Base-by-base conservation (phyloP, 345 rosid species). In the Barbarea vulgaris region DNA sequence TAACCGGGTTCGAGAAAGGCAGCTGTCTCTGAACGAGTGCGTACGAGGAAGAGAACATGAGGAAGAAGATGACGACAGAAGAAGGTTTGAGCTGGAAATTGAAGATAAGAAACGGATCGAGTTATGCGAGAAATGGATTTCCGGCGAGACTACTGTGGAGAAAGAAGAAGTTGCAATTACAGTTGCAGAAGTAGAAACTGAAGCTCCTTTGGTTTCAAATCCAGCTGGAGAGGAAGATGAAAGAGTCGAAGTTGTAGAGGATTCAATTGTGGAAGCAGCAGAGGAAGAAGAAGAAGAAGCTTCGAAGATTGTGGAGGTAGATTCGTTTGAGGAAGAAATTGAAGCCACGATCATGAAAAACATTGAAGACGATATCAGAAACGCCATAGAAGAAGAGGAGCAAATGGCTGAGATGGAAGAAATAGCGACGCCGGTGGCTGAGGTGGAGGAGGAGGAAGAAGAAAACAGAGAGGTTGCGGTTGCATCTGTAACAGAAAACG, bases 1-100 rank as follows among this genome's bases (percentile, higher is more conserved):
- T 53, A 91, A 84, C 77, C 84, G 84, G 75, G 89, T 86, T 24
- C 85, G 91, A 77, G 95, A 89, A 41, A 69, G 87, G 17, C 92
- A 91, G 25, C 28, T 73, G 50, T 81, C 82, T 0, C 69, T 79
- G 21, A 72, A 76, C 41, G 81, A 58, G 3, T 59, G 60, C 7
- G 82, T 46, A 6, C 53, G 72, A 25, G 44, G 82, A 58, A 5
- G 47, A 65, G 37, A 7, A 5, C 39, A 44, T 44, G 48, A 73
- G 39, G 80, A 60, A 7, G 71, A 25, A 9, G 48, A 31, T 4
- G 85, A 55, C 3, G 37, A 24, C 28, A 67, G 60, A 69, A 70
- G 46, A 30, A 58, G 72, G 72, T 36, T 64, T 37, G 68, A 79
- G 76, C 64, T 53, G 22, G 89, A 80, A 73, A 64, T 70, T 47